A percentile compares a stretch with the other conserved stretches of the same genome.
These are phyloP conservation scores for Stemphylium beticola DNA, from an alignment of 2,329 filamentous ascomycete genomes.

Conservation along the genomic window DNA sequence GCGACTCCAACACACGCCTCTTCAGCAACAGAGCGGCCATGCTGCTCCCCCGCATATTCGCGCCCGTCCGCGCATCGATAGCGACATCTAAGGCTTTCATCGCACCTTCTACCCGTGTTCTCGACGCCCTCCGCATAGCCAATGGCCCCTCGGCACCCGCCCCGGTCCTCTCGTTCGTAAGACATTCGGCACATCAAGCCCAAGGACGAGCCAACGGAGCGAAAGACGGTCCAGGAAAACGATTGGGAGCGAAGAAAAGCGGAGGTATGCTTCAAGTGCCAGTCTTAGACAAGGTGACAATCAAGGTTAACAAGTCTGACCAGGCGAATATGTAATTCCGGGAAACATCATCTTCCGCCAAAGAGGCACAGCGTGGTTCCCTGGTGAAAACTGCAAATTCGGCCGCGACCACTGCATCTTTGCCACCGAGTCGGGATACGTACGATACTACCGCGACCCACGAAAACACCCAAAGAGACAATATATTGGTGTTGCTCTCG, in stretches of 20 bases:
- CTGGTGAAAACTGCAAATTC: constrained; percentile 94
- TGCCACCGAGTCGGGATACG: constrained; percentile 82
- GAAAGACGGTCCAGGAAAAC: constrained; percentile 77
- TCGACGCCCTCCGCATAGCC: constrained; percentile 41
- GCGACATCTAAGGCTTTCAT: constrained; percentile 26
- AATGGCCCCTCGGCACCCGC: constrained; percentile 40
- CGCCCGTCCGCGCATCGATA: constrained; percentile 44
- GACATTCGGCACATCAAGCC: constrained; percentile 69
- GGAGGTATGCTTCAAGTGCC: constrained; percentile 64
- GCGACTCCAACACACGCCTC: constrained; percentile 12
- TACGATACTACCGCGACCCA: constrained; percentile 95
- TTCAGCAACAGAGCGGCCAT: constrained; percentile 39
- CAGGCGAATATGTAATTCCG: constrained; percentile 89
- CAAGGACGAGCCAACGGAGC: constrained; percentile 73
- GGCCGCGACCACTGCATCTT: constrained; percentile 97
- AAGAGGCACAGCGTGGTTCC: constrained; percentile 90
- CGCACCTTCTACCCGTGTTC: constrained; percentile 36
- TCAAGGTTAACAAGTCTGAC: constrained; percentile 2
- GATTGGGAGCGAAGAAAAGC: constrained; percentile 91
- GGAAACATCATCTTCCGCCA: constrained; percentile 99
- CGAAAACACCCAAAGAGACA: constrained; percentile 80
- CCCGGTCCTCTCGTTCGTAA: constrained; percentile 55
- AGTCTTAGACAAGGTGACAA: neutral
- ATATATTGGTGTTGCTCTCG: constrained; percentile 92
- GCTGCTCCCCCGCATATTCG: constrained; percentile 49